phyloP scores from a whole-genome alignment of 352 stramenopile genomes.

The Globisporangium uncinulatum region DNA sequence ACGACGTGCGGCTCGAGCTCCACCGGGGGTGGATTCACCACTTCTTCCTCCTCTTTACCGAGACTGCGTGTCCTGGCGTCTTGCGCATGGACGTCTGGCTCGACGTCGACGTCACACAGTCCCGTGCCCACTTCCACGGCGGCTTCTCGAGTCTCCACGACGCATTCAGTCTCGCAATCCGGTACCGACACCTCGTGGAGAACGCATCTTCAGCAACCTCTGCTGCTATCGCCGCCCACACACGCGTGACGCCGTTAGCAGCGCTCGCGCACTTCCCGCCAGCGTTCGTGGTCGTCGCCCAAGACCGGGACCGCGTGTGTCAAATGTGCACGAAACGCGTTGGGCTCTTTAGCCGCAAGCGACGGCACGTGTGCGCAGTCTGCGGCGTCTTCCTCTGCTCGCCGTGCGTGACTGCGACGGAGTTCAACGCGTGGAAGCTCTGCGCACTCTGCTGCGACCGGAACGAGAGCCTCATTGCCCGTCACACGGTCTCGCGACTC shows the following conservation, averaged over 20 bases:
- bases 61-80: constrained; percentile 47
- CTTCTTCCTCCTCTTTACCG: constrained; percentile 51
- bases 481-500: constrained; percentile 46
- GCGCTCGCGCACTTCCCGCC: constrained; percentile 18
- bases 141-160: constrained; percentile 61
- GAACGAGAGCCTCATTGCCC: constrained; percentile 54
- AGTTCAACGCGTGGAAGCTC: constrained; percentile 58
- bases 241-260: no score
- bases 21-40: constrained; percentile 53
- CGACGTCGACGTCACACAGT: constrained; percentile 54
- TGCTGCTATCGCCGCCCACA: no score
- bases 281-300: constrained; percentile 21
- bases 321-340: constrained; percentile 60
- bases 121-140: constrained; percentile 41
- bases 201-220: not conserved
- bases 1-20: constrained; percentile 36
- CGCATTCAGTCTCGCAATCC: constrained; percentile 57
- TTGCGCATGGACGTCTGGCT: constrained; percentile 73
- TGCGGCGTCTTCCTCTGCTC: constrained; percentile 60
- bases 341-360: constrained; percentile 52
- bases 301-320: constrained; percentile 46
- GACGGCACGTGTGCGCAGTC: constrained; percentile 55
- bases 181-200: constrained; percentile 59
- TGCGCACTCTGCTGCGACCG: constrained; percentile 57
- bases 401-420: constrained; percentile 50